Evolutionary conservation across 805 yeast species (phyloP), one percentile per base, ranked within the genome.

Genomic region (Candida railenensis): DNA sequence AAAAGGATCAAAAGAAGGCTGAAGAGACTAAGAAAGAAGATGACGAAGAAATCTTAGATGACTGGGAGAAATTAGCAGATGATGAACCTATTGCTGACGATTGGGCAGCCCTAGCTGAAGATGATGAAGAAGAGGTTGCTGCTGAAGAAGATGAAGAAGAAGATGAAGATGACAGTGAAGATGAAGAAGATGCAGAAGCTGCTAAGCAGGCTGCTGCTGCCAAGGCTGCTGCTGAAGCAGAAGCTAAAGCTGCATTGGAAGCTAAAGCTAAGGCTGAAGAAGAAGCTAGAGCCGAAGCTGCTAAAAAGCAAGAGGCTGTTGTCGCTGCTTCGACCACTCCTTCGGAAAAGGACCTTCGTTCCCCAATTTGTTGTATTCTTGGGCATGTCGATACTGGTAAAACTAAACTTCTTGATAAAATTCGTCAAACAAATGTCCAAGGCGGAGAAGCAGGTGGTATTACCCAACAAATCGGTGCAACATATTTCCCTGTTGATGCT

Each of bases 391-490:
- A 94, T 79, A 94, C 99, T 48, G 99, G 99, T 84, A 94, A 94
- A 73, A 94, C 99, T 55, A 94, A 94, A 67, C 80, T 94, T 54
- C 78, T 94, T 66, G 99, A 94, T 66, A 94, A 94, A 71, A 85
- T 94, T 57, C 92, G 99, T 76, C 97, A 92, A 76, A 94, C 98
- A 37, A 94, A 94, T 63, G 99, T 94, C 51, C 99, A 94, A 76
- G 99, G 97, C 67, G 99, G 99, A 64, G 99, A 94, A 76, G 99
- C 99, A 46, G 99, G 99, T 77, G 99, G 99, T 77, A 94, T 94
- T 67, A 94, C 99, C 54, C 99, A 94, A 80, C 99, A 94, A 74
- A 94, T 94, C 65, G 99, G 99, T 82, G 99, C 99, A 47, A 94
- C 99, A 19, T 94, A 94, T 68, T 94, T 94, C 89, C 99, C 99